Conservation (phyloP, 305 asterid genomes). For the Rubia tinctorum region DNA sequence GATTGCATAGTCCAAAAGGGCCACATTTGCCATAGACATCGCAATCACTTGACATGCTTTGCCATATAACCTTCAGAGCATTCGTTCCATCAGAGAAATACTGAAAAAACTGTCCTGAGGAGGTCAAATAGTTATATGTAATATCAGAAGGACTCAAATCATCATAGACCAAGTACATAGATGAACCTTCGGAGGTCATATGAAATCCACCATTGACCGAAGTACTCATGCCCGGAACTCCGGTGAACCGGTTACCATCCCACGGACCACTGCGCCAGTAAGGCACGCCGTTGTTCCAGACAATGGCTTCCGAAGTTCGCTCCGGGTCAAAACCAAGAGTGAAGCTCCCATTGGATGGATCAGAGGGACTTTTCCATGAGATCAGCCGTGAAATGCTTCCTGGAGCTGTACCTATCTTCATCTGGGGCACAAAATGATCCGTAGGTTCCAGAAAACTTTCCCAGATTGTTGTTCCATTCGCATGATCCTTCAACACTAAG, state of each 20-base stretch:
- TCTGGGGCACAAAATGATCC: conserved; percentile 20
- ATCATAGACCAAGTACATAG: conserved; percentile 12
- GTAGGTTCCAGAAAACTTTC: conserved; percentile 45
- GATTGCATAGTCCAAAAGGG: conserved; percentile 36
- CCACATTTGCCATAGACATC: conserved; percentile 50
- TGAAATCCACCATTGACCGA: conserved; percentile 13
- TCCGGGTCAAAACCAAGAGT: conserved; percentile 16
- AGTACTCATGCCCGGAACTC: conserved; percentile 22
- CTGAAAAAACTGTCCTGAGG: conserved; percentile 23
- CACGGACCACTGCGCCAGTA: conserved; percentile 37
- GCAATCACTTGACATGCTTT: conserved; percentile 28
- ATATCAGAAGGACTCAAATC: background rate
- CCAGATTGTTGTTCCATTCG: conserved; percentile 31
- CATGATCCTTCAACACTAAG: conserved; percentile 30
- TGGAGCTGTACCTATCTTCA: conserved; percentile 18
- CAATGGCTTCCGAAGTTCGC: conserved; percentile 12
- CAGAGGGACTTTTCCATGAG: conserved; percentile 33
- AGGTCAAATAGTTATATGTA: conserved; percentile 8
- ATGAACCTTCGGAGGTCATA: conserved; percentile 9
- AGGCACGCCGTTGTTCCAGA: conserved; percentile 21
- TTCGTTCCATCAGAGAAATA: conserved; percentile 21
- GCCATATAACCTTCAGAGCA: conserved; percentile 17
- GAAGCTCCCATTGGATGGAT: conserved; percentile 29
- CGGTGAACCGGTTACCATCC: conserved; percentile 29
- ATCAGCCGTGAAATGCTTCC: conserved; percentile 9